These are phyloP conservation scores for Rubia peregrina DNA, from an alignment of 305 asterid genomes.

Conservation along the genomic window DNA sequence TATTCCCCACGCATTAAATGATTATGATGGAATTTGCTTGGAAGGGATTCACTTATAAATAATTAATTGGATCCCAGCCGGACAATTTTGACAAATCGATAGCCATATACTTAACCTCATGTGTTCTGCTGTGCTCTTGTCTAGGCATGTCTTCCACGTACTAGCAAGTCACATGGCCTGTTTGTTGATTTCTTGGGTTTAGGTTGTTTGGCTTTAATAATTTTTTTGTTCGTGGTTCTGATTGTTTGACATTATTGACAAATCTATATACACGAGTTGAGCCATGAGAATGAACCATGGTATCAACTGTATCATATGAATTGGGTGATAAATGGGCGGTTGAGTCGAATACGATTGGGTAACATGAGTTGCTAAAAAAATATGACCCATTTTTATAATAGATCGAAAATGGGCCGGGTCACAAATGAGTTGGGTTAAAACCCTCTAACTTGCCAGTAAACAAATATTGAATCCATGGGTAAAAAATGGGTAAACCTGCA, in stretches of 20 bases:
- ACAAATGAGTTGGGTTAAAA: too few species aligned
- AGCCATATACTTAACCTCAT: constrained; percentile 22
- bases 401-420: too few species aligned
- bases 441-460: too few species aligned
- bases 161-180: constrained; percentile 28
- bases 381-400: too few species aligned
- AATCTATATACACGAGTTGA: not conserved
- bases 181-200: constrained; percentile 11
- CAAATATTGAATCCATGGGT: too few species aligned
- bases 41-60: constrained; percentile 6
- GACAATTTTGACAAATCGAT: not conserved
- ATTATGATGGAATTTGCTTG: constrained; percentile 14
- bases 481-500: too few species aligned
- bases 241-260: not conserved
- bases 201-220: not conserved
- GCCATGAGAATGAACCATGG: not conserved
- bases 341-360: too few species aligned
- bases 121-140: constrained; percentile 8
- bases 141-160: constrained; percentile 20
- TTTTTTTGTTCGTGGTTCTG: not conserved
- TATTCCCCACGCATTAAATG: not conserved
- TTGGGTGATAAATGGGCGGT: too few species aligned
- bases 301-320: too few species aligned
- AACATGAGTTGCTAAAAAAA: too few species aligned
- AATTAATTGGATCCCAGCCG: not conserved